A percentile compares a stretch with the other conserved stretches of the same genome.
Conservation (phyloP, 305 asterid species). For the Fraxinus albicans region DNA sequence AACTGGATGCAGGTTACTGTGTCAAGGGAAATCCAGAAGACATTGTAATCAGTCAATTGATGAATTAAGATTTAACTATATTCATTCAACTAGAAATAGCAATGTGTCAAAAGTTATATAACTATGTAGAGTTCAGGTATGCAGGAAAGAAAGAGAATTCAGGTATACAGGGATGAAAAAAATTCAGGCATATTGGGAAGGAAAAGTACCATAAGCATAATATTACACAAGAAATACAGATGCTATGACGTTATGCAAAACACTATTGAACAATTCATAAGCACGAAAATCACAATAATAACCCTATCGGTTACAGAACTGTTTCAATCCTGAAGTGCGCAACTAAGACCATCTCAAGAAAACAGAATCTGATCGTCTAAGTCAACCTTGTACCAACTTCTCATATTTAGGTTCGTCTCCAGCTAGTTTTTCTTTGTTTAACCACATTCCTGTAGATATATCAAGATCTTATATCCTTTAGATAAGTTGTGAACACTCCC, state of each 20-base stretch:
- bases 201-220: background rate
- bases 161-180: background rate
- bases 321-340: slow-evolving; percentile 5
- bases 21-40: slow-evolving; percentile 33
- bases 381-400: background rate
- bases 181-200: background rate
- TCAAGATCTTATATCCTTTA: slow-evolving; percentile 17
- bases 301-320: background rate
- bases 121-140: background rate
- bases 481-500: background rate
- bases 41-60: slow-evolving; percentile 31
- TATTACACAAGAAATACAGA: background rate
- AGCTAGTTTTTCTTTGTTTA: background rate
- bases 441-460: background rate
- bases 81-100: slow-evolving; percentile 13
- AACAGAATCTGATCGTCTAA: background rate
- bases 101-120: slow-evolving; percentile 4
- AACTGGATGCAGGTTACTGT: slow-evolving; percentile 99
- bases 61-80: slow-evolving; percentile 18
- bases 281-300: slow-evolving; percentile 3
- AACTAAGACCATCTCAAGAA: slow-evolving; percentile 16
- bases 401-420: background rate
- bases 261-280: background rate
- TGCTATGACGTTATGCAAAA: background rate
- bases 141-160: background rate